Evolutionary conservation across 2,329 filamentous ascomycete species (phyloP).

Genomic region (Stachybotrys chlorohalonatus): DNA sequence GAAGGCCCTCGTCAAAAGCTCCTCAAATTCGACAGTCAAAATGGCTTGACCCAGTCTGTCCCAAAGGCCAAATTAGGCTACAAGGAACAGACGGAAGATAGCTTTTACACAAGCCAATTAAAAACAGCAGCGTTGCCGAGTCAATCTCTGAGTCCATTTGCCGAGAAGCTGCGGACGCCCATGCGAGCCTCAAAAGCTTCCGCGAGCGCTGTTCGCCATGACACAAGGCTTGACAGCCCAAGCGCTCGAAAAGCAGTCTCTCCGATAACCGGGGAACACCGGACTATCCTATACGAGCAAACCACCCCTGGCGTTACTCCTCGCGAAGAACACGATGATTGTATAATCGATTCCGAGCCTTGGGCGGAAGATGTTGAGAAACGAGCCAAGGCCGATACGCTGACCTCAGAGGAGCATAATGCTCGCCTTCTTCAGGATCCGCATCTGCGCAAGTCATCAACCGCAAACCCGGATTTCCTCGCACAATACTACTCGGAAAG

Average conservation of each 20-base stretch:
- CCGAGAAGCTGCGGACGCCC: constrained; percentile 17
- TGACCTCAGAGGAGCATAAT: constrained; percentile 93
- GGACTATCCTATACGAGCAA: neutral
- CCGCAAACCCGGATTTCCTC: constrained; percentile 86
- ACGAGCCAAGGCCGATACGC: constrained; percentile 3
- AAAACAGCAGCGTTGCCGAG: constrained; percentile 25
- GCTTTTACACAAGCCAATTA: constrained; percentile 74
- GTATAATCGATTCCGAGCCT: neutral
- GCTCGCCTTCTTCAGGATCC: constrained; percentile 76
- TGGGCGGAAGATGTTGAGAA: neutral
- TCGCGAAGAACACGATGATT: neutral
- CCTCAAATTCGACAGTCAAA: constrained; percentile 52
- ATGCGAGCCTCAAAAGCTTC: neutral
- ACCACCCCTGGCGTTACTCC: neutral
- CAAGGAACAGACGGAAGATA: constrained; percentile 68
- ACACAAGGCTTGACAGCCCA: neutral
- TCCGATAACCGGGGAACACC: neutral
- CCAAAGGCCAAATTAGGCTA: constrained; percentile 54
- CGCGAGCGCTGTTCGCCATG: neutral
- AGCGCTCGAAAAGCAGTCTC: neutral
- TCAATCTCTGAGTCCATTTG: constrained; percentile 17
- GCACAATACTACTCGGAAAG: constrained; percentile 95
- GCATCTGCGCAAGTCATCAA: constrained; percentile 77
- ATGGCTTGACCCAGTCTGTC: constrained; percentile 57
- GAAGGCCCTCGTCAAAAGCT: constrained; percentile 78